Evolutionary conservation across 2,329 filamentous ascomycete genomes (phyloP).

Genomic region (Hypoxylon sp.): DNA sequence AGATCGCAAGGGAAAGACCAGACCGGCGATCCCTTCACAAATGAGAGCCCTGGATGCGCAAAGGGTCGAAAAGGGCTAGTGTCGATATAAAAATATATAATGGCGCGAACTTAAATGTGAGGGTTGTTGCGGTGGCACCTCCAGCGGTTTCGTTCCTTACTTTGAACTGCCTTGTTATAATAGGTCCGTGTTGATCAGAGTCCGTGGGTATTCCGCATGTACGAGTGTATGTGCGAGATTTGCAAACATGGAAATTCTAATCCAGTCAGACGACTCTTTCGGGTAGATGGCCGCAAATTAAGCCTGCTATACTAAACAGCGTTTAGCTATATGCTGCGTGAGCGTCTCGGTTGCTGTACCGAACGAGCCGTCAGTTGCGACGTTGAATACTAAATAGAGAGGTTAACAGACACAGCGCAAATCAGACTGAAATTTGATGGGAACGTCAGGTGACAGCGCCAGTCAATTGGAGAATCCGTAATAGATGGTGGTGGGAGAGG

Average conservation of each 20-base stretch:
- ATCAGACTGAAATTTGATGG: conserved; percentile 42
- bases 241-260: conserved; percentile 19
- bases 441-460: conserved; percentile 34
- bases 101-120: conserved; percentile 39
- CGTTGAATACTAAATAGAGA: conserved; percentile 27
- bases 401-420: conserved; percentile 34
- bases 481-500: conserved; percentile 16
- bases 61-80: conserved; percentile 38
- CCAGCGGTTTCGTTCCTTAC: conserved; percentile 40
- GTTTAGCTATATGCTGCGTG: conserved; percentile 16
- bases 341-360: conserved; percentile 31
- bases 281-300: conserved; percentile 15
- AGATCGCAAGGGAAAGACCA: conserved; percentile 46
- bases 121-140: conserved; percentile 35
- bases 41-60: conserved; percentile 23
- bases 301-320: conserved; percentile 23
- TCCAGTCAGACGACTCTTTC: conserved; percentile 22
- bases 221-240: conserved; percentile 26
- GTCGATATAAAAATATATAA: conserved; percentile 38
- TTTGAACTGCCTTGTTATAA: conserved; percentile 28
- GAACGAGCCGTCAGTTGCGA: conserved; percentile 40
- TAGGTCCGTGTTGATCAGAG: conserved; percentile 41
- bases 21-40: conserved; percentile 41
- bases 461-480: conserved; percentile 29
- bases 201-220: conserved; percentile 38